phyloP scores from a whole-genome alignment of 371 early-diverging fungal species.

The Circinella umbellata region DNA sequence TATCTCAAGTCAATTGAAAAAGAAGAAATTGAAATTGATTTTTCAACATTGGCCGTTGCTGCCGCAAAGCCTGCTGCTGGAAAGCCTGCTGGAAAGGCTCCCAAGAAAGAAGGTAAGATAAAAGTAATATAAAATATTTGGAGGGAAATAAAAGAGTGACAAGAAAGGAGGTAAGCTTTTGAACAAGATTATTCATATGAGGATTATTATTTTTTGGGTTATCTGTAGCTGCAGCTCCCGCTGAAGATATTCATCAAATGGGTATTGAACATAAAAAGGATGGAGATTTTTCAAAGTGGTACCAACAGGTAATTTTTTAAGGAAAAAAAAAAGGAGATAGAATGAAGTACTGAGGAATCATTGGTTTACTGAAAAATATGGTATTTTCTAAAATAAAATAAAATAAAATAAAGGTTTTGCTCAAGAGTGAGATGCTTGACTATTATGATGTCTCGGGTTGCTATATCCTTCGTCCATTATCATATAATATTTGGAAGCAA shows the following conservation, averaged over 20 bases:
- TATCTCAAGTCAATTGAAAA: conserved; percentile 47
- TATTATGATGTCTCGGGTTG: conserved; percentile 99
- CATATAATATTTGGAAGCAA: conserved; percentile 98
- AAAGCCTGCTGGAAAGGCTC: conserved; percentile 14
- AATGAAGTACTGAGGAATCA: neutral
- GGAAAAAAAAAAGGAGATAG: neutral
- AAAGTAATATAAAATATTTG: no score
- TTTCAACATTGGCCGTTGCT: conserved; percentile 49
- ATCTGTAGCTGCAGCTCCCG: conserved; percentile 24
- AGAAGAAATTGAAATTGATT: conserved; percentile 49
- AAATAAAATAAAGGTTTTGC: conserved; percentile 74
- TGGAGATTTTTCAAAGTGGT: conserved; percentile 94
- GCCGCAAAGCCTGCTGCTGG: conserved; percentile 39
- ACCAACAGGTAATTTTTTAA: conserved; percentile 78
- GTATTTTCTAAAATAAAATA: no score
- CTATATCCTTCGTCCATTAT: conserved; percentile 98
- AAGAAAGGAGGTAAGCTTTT: neutral
- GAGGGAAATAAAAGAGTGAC: neutral
- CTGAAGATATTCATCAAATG: conserved; percentile 71
- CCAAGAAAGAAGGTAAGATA: conserved; percentile 44
- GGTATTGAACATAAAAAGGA: conserved; percentile 95
- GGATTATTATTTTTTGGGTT: no score
- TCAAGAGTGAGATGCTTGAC: conserved; percentile 97
- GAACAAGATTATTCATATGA: no score
- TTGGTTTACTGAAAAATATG: neutral